phyloP scores from a whole-genome alignment of 192 early-diverging fungal species.

The Diversispora eburnea region DNA sequence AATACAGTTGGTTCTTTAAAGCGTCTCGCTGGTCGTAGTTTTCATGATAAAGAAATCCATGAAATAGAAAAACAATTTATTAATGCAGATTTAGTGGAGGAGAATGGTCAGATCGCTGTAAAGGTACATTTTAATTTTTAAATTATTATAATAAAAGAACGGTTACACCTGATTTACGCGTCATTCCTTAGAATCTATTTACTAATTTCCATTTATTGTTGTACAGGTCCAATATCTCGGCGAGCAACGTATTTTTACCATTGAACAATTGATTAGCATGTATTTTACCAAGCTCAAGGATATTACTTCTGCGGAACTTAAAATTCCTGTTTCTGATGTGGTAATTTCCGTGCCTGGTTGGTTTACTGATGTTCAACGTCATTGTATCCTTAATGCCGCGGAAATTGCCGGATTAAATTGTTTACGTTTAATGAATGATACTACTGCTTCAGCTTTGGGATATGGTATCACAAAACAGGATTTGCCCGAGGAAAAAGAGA shows the following conservation, averaged over 20 bases:
- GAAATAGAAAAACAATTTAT: slow-evolving; percentile 80
- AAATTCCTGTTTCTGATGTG: slow-evolving; percentile 81
- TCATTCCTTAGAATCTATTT: not conserved
- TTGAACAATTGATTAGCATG: slow-evolving; percentile 90
- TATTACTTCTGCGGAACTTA: slow-evolving; percentile 78
- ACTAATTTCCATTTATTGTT: slow-evolving; percentile 21
- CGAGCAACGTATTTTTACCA: slow-evolving; percentile 74
- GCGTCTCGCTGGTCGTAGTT: slow-evolving; percentile 86
- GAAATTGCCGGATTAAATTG: slow-evolving; percentile 87
- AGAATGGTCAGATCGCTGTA: slow-evolving; percentile 82
- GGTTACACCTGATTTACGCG: not conserved
- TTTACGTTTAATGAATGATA: slow-evolving; percentile 90
- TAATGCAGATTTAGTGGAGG: slow-evolving; percentile 75
- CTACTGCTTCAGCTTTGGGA: slow-evolving; percentile 87
- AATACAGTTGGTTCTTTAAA: slow-evolving; percentile 90
- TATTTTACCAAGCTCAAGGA: slow-evolving; percentile 92
- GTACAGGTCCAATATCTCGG: slow-evolving; percentile 73
- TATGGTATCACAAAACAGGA: slow-evolving; percentile 99
- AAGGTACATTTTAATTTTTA: slow-evolving; percentile 41
- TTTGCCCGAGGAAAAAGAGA: slow-evolving; percentile 83
- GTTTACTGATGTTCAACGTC: slow-evolving; percentile 92
- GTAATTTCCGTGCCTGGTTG: slow-evolving; percentile 93
- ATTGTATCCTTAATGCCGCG: slow-evolving; percentile 82
- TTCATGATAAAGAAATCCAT: slow-evolving; percentile 78
- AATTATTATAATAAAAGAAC: not conserved